Base-by-base conservation (phyloP, 352 stramenopile species). In the Aphanomyces invadans region DNA sequence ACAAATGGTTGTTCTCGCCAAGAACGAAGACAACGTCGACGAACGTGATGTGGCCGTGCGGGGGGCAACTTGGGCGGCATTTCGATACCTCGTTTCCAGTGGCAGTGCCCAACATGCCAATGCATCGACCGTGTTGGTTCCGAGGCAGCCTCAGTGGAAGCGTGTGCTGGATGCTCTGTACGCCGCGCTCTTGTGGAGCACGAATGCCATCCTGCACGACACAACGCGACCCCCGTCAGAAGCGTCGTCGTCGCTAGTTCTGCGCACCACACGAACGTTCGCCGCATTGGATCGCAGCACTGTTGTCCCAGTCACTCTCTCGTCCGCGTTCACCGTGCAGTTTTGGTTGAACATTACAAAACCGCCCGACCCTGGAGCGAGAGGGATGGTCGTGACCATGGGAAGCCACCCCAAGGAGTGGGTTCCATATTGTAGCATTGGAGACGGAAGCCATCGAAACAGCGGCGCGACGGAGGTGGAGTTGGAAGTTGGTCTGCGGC, bases 261-360 rank as follows among this genome's bases (percentile, higher is more conserved):
- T 57, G 15, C 11, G 25, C 17, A 39, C 49, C 1, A 39, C 60
- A 15, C 12, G 31, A 26, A 25, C 19, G 2, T 67, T 67, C 25
- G 28, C 28, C 12, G 49, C 28, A 25, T 33, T 57, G 11, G 60
- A 60, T 15, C 49, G 17, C 7, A 33, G 45, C 15, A n/a, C 54
- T 32, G 28, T 17, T 68, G 21, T 11, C 0, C 45, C 32, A 25
- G 62, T 62, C 1, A 33, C 38, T 21, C 26, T 65, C 15, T 15
- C 62, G 44, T 2, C 32, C 15, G 88, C 96, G 45, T 96, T 95
- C 59, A 96, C 83, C 49, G 80, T 97, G 23, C 92, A 80, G 5
- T 89, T 78, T 9, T 97, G 90, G 90, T 42, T 97, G 1, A 91
- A 78, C 52, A 64, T 93, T 4, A 56, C 52, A 3, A 71, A 54